Base-by-base conservation (phyloP, 129 eudicot genomes). In the Lactuca saligna region DNA sequence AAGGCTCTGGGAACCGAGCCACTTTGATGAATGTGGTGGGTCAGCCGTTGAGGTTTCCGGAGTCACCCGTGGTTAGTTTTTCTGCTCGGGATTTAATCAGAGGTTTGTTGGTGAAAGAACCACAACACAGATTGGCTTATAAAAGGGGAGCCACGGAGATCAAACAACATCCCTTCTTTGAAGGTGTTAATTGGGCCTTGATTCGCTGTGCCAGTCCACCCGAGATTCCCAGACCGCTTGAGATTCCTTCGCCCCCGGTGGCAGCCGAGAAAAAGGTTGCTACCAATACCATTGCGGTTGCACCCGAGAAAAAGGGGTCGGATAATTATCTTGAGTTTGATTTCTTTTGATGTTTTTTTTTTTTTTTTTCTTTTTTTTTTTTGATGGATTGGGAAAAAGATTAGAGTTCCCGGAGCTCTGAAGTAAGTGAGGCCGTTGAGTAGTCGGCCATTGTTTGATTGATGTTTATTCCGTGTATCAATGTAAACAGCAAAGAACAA, bases 101-200 rank as follows among this genome's bases (percentile, higher is more conserved):
- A 61, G 97, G 97, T 31, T 56, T 91, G 79, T 75, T 91, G 8
- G 96, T 88, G 60, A 91, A 88, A 71, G 97, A 91, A 69, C 97
- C 97, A 3, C 97, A 91, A 65, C 85, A 88, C 31, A 65, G 97
- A 60, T 57, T 91, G 85, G 97, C 91, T 0, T 86, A 79, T 39
- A 91, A 86, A 75, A 66, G 96, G 20, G 97, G 97, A 5, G 97
- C 97, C 3, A 91, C 96, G 0, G 97, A 91, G 66, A 88, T 91
- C 46, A 91, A 91, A 76, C 97, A 91, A 20, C 97, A 91, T 60
- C 93, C 97, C 0, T 91, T 91, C 60, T 91, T 91, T 16, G 97
- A 91, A 72, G 97, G 97, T 7, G 96, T 91, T 44, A 91, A 91
- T 29, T 91, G 97, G 97, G 97, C 97, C 7, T 68, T 91, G 79